phyloP scores from a whole-genome alignment of 257 asterid species.

The Striga asiatica region DNA sequence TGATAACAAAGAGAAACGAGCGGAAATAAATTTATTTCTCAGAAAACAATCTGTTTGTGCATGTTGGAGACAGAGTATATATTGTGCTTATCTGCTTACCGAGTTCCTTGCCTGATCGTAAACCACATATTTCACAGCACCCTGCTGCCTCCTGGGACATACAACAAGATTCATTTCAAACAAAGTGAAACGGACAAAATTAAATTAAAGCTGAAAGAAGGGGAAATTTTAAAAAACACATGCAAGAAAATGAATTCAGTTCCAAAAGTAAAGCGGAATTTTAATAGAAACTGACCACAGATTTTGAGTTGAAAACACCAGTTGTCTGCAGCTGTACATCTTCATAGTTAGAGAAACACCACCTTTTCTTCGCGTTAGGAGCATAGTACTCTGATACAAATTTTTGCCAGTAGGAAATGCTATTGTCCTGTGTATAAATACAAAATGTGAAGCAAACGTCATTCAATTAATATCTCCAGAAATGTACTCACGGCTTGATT shows the following conservation, averaged over 20 bases:
- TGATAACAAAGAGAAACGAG: background rate
- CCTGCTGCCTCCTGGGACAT: conserved; percentile 33
- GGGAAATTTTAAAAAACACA: background rate
- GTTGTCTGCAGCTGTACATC: conserved; percentile 24
- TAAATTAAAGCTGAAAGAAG: background rate
- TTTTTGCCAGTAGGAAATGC: conserved; percentile 40
- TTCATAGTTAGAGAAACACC: conserved; percentile 52
- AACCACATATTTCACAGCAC: conserved; percentile 50
- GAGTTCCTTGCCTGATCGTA: conserved; percentile 42
- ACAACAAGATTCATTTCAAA: conserved; percentile 9
- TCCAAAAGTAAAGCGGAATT: background rate
- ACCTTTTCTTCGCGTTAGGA: conserved; percentile 37
- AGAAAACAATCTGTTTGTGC: background rate
- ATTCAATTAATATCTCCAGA: background rate
- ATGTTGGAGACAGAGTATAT: background rate
- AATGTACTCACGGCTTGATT: background rate
- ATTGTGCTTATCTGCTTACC: conserved; percentile 34
- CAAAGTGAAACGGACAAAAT: background rate
- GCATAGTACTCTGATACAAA: conserved; percentile 53
- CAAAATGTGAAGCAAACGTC: background rate
- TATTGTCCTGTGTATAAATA: conserved; percentile 27
- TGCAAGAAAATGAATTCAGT: conserved; percentile 1
- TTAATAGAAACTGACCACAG: conserved; percentile 30
- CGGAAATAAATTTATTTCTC: background rate
- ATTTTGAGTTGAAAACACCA: conserved; percentile 28